Conservation (phyloP, 106 monocot species). For the Allium sativum region DNA sequence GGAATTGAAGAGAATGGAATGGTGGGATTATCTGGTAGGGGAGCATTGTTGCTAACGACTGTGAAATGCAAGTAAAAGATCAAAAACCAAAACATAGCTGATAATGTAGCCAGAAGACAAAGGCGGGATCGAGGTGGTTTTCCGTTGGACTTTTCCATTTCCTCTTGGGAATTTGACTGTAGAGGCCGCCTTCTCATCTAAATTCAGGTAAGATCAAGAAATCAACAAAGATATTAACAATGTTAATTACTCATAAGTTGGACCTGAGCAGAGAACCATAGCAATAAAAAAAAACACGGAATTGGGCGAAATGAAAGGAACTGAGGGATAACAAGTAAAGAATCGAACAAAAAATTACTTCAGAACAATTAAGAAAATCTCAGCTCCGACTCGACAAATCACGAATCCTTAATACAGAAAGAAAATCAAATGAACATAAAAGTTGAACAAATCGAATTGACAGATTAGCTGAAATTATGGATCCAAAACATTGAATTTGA, state of each 20-base stretch:
- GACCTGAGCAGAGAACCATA: neutral
- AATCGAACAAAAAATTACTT: too few species aligned
- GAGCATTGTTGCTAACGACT: conserved; percentile 18
- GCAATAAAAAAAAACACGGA: neutral
- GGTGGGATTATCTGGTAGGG: neutral
- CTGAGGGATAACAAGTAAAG: neutral
- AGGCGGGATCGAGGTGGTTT: conserved; percentile 51
- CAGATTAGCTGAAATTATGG: neutral
- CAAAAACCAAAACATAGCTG: conserved; percentile 67
- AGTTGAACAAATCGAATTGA: neutral
- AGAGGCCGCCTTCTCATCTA: conserved; percentile 54
- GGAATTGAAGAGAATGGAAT: neutral
- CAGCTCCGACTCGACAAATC: neutral
- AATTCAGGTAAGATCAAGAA: neutral
- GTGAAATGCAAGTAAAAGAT: conserved; percentile 78
- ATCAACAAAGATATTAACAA: too few species aligned
- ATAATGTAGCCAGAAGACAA: conserved; percentile 45
- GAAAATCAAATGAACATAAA: neutral
- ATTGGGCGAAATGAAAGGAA: neutral
- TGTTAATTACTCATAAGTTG: conserved; percentile 1
- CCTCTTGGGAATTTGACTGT: conserved; percentile 20
- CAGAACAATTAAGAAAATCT: neutral
- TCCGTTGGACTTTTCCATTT: conserved; percentile 60
- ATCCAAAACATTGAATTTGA: neutral
- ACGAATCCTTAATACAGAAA: neutral